Evolutionary conservation across 1,284 basidiomycete genomes (phyloP).

Genomic region (Pholiota adiposa): DNA sequence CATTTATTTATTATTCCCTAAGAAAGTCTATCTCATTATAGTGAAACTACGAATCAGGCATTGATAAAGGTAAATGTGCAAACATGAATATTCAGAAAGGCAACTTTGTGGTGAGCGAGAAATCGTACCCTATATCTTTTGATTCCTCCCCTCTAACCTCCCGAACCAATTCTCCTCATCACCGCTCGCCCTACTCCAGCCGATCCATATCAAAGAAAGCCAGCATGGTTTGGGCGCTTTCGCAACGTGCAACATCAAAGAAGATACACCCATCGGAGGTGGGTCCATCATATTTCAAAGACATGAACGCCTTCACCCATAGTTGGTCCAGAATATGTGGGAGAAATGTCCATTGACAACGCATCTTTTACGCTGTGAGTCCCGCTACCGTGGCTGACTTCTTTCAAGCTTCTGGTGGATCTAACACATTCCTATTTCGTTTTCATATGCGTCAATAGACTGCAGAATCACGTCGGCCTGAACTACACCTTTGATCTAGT

Average conservation of each 20-base stretch:
- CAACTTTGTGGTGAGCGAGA: conserved; percentile 17
- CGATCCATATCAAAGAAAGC: conserved; percentile 38
- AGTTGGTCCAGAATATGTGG: conserved; percentile 50
- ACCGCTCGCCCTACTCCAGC: conserved; percentile 31
- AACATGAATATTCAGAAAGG: conserved; percentile 45
- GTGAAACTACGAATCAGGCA: not conserved
- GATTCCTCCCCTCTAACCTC: too few species aligned
- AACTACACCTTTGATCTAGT: conserved; percentile 52
- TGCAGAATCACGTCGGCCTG: conserved; percentile 37
- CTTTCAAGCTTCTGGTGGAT: too few species aligned
- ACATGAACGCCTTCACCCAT: not conserved
- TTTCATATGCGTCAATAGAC: conserved; percentile 14
- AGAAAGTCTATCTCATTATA: too few species aligned
- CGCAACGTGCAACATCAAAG: conserved; percentile 34
- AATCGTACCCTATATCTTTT: not conserved
- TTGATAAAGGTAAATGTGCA: conserved; percentile 32
- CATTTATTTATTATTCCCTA: too few species aligned
- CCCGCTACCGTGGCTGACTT: conserved; percentile 12
- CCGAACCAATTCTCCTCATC: not conserved
- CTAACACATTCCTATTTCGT: not conserved
- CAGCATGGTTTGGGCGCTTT: conserved; percentile 52
- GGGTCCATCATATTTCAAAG: conserved; percentile 9
- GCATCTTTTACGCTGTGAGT: not conserved
- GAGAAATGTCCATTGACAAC: conserved; percentile 37
- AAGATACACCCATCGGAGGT: conserved; percentile 50